Percentiles rank a stretch among this genome's conserved stretches.
These are phyloP conservation scores for Fusarium ambrosium DNA, from an alignment of 2,329 filamentous ascomycete species.

Conservation along the genomic window DNA sequence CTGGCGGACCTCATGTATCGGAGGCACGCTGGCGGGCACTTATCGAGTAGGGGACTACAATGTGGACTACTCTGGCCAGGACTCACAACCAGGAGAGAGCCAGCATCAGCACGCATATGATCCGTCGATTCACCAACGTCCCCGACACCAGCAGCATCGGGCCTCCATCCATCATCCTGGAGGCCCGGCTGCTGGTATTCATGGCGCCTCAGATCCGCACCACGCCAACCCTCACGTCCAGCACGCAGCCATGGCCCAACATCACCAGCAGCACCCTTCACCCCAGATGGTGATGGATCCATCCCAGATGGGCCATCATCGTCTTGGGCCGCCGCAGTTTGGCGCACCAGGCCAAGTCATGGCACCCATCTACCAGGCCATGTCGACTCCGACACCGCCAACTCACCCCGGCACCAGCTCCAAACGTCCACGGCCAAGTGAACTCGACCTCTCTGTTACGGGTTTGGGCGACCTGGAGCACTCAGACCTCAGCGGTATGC, in stretches of 20 bases:
- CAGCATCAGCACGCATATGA: conserved; percentile 76
- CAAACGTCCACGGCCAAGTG: conserved; percentile 70
- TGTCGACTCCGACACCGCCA: conserved; percentile 57
- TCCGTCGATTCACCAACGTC: conserved; percentile 54
- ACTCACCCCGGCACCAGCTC: conserved; percentile 50
- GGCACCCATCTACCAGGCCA: conserved; percentile 65
- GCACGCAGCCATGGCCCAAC: conserved; percentile 56
- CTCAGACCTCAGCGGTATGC: conserved; percentile 68
- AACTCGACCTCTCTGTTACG: conserved; percentile 68
- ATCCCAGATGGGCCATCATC: conserved; percentile 65
- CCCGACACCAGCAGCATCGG: conserved; percentile 58
- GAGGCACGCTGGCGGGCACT: conserved; percentile 79
- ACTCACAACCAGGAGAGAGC: conserved; percentile 73
- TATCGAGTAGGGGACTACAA: conserved; percentile 81
- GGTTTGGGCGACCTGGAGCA: conserved; percentile 67
- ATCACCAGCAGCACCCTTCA: conserved; percentile 61
- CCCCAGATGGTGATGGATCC: conserved; percentile 70
- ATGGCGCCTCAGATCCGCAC: conserved; percentile 58
- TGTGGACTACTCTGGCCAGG: conserved; percentile 80
- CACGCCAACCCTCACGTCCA: conserved; percentile 52
- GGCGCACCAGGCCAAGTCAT: conserved; percentile 63
- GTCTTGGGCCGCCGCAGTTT: conserved; percentile 68
- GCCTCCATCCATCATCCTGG: conserved; percentile 63
- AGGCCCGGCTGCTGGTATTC: conserved; percentile 57
- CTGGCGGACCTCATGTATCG: conserved; percentile 82